phyloP scores from a whole-genome alignment of 225 moss, liverwort and hornwort genomes.

The Sphagnum contortum region DNA sequence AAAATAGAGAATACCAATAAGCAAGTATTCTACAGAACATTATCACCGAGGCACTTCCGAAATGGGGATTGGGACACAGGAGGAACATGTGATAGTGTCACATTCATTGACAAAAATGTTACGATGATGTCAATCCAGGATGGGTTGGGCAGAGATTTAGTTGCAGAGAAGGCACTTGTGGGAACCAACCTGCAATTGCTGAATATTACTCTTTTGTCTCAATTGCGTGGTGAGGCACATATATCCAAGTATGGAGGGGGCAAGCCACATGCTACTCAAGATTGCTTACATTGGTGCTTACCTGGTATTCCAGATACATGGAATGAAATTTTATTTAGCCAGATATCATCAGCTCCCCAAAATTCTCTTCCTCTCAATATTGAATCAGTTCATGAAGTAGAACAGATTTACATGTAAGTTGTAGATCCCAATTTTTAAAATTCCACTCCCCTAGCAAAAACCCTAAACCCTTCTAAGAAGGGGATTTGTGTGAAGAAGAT shows the following conservation, averaged over 20 bases:
- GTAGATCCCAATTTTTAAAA: too few species aligned
- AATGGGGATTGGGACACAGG: conserved; percentile 85
- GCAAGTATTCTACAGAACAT: conserved; percentile 32
- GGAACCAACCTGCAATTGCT: conserved; percentile 46
- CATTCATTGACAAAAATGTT: conserved; percentile 3
- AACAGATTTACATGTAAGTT: too few species aligned
- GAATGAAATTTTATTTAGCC: conserved; percentile 66
- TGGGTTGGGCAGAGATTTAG: conserved; percentile 15
- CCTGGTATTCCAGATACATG: conserved; percentile 83
- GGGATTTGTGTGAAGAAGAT: too few species aligned
- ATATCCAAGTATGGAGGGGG: conserved; percentile 54
- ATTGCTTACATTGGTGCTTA: conserved; percentile 91
- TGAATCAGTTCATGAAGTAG: too few species aligned
- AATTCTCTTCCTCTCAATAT: too few species aligned
- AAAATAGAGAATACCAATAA: conserved; percentile 13
- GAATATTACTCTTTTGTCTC: conserved; percentile 46
- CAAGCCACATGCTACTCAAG: conserved; percentile 29
- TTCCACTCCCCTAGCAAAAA: too few species aligned
- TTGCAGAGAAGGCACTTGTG: conserved; percentile 37
- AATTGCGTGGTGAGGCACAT: conserved; percentile 48
- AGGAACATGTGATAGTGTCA: conserved; percentile 47
- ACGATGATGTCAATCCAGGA: conserved; percentile 5
- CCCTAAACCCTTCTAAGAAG: too few species aligned
- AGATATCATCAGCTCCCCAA: conserved; percentile 4
- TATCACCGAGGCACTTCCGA: conserved; percentile 67